Base-by-base conservation (phyloP, 169 alveolate genomes). In the Cryptosporidium ubiquitum region DNA sequence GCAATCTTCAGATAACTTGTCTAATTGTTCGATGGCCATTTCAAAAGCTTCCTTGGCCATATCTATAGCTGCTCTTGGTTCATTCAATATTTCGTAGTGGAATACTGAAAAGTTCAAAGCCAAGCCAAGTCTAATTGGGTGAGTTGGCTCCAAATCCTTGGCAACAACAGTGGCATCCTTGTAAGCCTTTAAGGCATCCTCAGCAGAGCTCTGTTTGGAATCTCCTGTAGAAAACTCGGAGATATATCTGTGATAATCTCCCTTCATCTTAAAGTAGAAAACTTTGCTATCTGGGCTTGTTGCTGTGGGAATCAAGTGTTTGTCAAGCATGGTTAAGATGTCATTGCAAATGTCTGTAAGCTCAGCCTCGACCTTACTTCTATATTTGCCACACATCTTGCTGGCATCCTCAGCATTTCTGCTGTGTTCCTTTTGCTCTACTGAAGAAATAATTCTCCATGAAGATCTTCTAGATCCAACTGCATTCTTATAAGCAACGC, bases 261-360 rank as follows among this genome's bases (percentile, higher is more conserved):
- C 99, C 95, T 98, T 98, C 99, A 99, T 98, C 95, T 99, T 99
- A 86, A 95, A 94, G 95, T 97, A 98, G 95, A 98, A 99, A 60
- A 98, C 99, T 91, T 95, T 94, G 84, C 98, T 95, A 93, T 98
- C 99, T 68, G 95, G 93, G 69, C 86, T 94, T 23, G 96, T 91
- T 69, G 98, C 95, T 37, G 96, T 93, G 70, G 97, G 97, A 85
- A 98, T 94, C 85, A 99, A 96, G 79, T 95, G 86, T 75, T 95
- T 91, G 91, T 96, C 97, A 55, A 98, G 94, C 52, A 97, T 94
- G 40, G 86, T 70, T 12, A 97, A 94, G 69, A 99, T 97, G 86
- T 94, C 98, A 84, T 96, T 94, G 94, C 99, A 98, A 73, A 96
- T 95, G 57, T 95, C 93, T 37, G 95, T 95, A 71, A 98, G 95